phyloP scores from a whole-genome alignment of 2,329 filamentous ascomycete genomes.

The Leptodontidium sp. region DNA sequence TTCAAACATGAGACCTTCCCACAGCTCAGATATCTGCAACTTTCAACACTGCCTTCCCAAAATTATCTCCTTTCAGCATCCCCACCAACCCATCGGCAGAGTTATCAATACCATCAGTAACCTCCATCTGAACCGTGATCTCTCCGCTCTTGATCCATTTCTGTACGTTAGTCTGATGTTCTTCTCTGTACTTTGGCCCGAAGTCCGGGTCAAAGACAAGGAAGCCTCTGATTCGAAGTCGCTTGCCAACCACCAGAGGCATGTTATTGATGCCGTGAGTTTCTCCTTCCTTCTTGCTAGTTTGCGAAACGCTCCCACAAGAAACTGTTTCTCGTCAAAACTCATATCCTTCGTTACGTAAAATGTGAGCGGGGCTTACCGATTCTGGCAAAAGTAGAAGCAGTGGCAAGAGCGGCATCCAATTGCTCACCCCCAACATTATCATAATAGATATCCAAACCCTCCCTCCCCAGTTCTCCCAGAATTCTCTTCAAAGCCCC shows the following conservation, averaged over 20 bases:
- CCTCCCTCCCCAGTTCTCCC: constrained; percentile 65
- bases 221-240: constrained; percentile 70
- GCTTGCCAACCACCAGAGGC: constrained; percentile 63
- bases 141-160: constrained; percentile 73
- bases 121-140: constrained; percentile 65
- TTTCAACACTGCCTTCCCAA: constrained; percentile 73
- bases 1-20: not conserved
- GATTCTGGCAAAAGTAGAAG: constrained; percentile 71
- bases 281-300: constrained; percentile 63
- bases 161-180: constrained; percentile 71
- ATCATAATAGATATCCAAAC: constrained; percentile 79
- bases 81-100: constrained; percentile 69
- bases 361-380: constrained; percentile 33
- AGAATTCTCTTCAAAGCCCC: constrained; percentile 66
- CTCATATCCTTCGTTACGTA: not conserved
- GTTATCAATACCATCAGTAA: constrained; percentile 73
- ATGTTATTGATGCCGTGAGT: constrained; percentile 69
- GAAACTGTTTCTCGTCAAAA: constrained; percentile 48
- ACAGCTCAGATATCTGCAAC: constrained; percentile 40
- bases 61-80: constrained; percentile 73
- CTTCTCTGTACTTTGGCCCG: constrained; percentile 64
- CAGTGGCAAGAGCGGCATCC: constrained; percentile 67
- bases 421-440: constrained; percentile 80
- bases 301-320: constrained; percentile 72
- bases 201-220: constrained; percentile 68